phyloP scores from a whole-genome alignment of 352 stramenopile species.

The Thraustotheca clavata region DNA sequence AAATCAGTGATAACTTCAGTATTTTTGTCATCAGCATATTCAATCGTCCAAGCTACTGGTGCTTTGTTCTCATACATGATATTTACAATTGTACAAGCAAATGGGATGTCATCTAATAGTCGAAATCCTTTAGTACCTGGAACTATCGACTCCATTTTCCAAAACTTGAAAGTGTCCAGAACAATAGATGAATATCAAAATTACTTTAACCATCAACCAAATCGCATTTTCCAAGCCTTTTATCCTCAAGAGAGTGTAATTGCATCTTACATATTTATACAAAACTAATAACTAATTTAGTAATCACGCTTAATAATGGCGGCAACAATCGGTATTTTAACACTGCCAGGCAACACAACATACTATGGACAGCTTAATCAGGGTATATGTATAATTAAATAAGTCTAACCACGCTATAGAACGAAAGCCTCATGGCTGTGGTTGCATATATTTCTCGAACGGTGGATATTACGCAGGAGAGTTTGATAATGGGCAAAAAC shows the following conservation, averaged over 20 bases:
- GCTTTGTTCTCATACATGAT: neutral
- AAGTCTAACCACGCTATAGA: neutral
- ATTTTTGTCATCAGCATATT: constrained; percentile 27
- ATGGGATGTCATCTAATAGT: constrained; percentile 27
- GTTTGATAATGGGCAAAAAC: constrained; percentile 46
- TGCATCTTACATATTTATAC: too few relatives aligned
- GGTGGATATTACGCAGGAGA: constrained; percentile 57
- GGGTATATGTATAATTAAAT: neutral
- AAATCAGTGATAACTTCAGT: constrained; percentile 24
- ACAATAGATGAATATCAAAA: too few relatives aligned
- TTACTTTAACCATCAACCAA: too few relatives aligned
- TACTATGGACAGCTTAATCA: constrained; percentile 17
- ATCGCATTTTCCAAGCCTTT: too few relatives aligned
- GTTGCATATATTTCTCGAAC: constrained; percentile 49
- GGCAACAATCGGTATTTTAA: neutral
- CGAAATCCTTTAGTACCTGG: constrained; percentile 20
- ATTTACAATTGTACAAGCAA: constrained; percentile 27
- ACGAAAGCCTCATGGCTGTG: constrained; percentile 35
- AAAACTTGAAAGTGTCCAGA: too few relatives aligned
- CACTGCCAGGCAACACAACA: neutral
- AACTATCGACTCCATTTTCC: too few relatives aligned
- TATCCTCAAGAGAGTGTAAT: too few relatives aligned
- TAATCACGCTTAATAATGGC: too few relatives aligned
- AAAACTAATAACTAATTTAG: too few relatives aligned
- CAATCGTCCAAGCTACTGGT: constrained; percentile 22